Conservation (phyloP, 371 early-diverging fungal genomes). For the Cokeromyces recurvatus region DNA sequence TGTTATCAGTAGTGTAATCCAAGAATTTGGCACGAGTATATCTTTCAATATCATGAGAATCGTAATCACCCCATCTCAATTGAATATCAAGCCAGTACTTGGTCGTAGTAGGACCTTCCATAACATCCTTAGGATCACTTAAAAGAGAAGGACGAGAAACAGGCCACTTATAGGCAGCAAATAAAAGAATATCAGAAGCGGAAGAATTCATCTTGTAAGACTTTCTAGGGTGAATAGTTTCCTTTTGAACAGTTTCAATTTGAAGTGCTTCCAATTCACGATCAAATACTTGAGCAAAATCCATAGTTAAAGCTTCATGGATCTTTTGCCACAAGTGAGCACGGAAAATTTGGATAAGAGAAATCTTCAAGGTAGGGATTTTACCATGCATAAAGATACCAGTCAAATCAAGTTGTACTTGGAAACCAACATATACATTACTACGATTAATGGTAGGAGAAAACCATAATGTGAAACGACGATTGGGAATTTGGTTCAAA, state of each 20-base stretch:
- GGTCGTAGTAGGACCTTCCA: conserved; percentile 94
- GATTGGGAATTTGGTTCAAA: conserved; percentile 99
- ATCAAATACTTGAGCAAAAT: conserved; percentile 95
- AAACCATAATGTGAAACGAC: conserved; percentile 99
- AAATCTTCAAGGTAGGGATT: conserved; percentile 98
- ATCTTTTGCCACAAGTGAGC: conserved; percentile 99
- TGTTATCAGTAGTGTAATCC: conserved; percentile 96
- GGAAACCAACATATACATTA: conserved; percentile 99
- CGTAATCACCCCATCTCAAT: conserved; percentile 98
- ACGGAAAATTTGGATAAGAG: conserved; percentile 98
- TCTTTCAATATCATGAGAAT: conserved; percentile 97
- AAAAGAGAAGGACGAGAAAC: conserved; percentile 92
- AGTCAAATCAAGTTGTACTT: conserved; percentile 97
- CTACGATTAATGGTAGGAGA: conserved; percentile 86
- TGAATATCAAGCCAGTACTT: conserved; percentile 99
- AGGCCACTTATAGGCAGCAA: conserved; percentile 97
- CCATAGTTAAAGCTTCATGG: conserved; percentile 94
- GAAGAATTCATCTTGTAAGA: conserved; percentile 96
- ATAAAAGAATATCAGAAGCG: conserved; percentile 85
- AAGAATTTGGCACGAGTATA: conserved; percentile 98
- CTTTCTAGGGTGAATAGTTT: conserved; percentile 98
- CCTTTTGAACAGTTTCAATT: conserved; percentile 98
- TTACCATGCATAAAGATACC: conserved; percentile 99
- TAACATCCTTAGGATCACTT: conserved; percentile 86
- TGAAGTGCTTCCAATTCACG: conserved; percentile 96